Conservation (phyloP, 2,329 filamentous ascomycete species). For the Colletotrichum lini region DNA sequence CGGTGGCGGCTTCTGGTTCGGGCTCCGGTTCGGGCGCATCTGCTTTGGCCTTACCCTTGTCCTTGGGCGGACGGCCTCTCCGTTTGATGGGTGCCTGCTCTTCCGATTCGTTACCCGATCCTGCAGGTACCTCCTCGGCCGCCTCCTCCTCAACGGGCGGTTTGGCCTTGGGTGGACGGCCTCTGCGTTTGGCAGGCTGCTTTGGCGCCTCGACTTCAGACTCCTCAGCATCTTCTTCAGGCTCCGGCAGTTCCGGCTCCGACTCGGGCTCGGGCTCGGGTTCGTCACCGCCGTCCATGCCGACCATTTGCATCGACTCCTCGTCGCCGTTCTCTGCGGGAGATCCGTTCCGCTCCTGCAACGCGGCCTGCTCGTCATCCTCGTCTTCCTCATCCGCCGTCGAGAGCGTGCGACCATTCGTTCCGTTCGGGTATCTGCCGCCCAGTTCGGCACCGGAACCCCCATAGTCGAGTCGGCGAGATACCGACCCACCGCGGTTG, state of each 20-base stretch:
- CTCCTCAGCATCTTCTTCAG: constrained; percentile 43
- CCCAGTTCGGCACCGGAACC: constrained; percentile 44
- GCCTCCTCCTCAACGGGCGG: constrained; percentile 24
- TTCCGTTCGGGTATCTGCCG: constrained; percentile 43
- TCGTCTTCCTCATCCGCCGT: constrained; percentile 51
- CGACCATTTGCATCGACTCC: constrained; percentile 60
- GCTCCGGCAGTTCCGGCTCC: constrained; percentile 48
- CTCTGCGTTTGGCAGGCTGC: constrained; percentile 33
- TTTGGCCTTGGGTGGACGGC: constrained; percentile 36
- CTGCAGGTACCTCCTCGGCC: constrained; percentile 27
- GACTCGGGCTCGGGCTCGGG: constrained; percentile 50
- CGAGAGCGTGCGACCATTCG: constrained; percentile 47
- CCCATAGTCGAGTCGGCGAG: constrained; percentile 69
- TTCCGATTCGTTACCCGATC: constrained; percentile 47
- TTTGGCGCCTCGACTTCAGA: constrained; percentile 36
- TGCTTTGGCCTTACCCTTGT: constrained; percentile 41
- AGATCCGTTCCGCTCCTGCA: constrained; percentile 43
- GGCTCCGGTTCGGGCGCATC: constrained; percentile 42
- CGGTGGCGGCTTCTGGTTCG: constrained; percentile 30
- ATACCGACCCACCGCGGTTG: constrained; percentile 59
- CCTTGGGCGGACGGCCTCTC: constrained; percentile 41
- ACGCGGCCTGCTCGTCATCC: constrained; percentile 46
- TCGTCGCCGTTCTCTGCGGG: constrained; percentile 52
- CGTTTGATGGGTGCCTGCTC: constrained; percentile 37
- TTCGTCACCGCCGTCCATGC: constrained; percentile 46